Conservation (phyloP, 176 grass and related monocot species). For the Bothriochloa decipiens region DNA sequence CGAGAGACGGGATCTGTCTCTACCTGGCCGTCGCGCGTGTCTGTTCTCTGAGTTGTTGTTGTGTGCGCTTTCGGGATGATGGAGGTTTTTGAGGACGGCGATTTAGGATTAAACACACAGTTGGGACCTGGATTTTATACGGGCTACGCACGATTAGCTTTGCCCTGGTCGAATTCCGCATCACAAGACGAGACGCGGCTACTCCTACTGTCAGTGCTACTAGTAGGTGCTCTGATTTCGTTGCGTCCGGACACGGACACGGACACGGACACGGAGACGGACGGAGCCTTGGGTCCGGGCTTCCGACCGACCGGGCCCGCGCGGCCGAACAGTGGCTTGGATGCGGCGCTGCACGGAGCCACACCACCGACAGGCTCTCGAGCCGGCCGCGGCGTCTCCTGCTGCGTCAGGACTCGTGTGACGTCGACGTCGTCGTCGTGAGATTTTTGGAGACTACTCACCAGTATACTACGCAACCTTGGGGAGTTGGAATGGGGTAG, state of each 20-base stretch:
- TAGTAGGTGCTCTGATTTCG: not conserved
- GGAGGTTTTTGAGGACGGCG: conserved; percentile 3
- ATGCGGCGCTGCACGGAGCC: not conserved
- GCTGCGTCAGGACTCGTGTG: conserved; percentile 1
- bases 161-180: not conserved
- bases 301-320: too few species aligned
- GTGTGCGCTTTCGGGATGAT: not conserved
- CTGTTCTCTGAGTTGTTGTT: too few species aligned
- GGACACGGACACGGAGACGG: not conserved
- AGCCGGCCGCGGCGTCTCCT: not conserved
- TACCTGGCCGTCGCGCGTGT: not conserved
- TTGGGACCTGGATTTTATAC: conserved; percentile 38
- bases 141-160: not conserved
- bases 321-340: not conserved
- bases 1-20: conserved; percentile 27
- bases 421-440: not conserved
- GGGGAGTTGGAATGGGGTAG: not conserved
- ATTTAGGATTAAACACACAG: not conserved
- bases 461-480: not conserved
- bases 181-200: not conserved
- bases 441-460: too few species aligned
- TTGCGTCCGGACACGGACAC: not conserved
- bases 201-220: not conserved
- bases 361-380: conserved; percentile 22
- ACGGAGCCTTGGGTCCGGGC: not conserved